Percentiles rank a stretch among this genome's conserved stretches.
Conservation (phyloP, 192 early-diverging fungal genomes). For the Dissophora ornata region DNA sequence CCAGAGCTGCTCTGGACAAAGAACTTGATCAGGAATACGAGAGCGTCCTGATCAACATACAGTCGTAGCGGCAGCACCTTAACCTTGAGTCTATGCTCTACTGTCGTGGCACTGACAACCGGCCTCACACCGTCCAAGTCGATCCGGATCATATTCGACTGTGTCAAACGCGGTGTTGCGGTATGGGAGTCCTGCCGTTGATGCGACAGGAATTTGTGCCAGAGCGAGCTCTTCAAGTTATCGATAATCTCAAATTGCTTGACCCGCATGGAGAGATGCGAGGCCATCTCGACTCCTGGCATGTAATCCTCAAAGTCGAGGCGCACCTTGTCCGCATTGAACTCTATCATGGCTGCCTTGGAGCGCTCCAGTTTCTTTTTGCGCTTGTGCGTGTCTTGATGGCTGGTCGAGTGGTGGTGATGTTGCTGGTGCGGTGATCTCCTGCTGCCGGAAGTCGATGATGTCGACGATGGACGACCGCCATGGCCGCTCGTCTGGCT, state of each 20-base stretch:
- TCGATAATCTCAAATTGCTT: slow-evolving; percentile 82
- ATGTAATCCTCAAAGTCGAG: slow-evolving; percentile 68
- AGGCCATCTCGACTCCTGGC: slow-evolving; percentile 55
- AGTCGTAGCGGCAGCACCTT: slow-evolving; percentile 83
- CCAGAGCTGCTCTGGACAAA: slow-evolving; percentile 65
- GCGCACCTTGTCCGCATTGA: slow-evolving; percentile 63
- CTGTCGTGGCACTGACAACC: slow-evolving; percentile 59
- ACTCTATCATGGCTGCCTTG: slow-evolving; percentile 63
- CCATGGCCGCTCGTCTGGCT: slow-evolving; percentile 33
- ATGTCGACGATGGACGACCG: slow-evolving; percentile 19
- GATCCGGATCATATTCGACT: slow-evolving; percentile 74
- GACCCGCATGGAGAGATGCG: slow-evolving; percentile 61
- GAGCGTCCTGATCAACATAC: slow-evolving; percentile 94
- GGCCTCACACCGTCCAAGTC: slow-evolving; percentile 67
- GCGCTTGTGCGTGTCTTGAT: slow-evolving; percentile 21
- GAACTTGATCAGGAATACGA: slow-evolving; percentile 84
- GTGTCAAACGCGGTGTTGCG: slow-evolving; percentile 65
- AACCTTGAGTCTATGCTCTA: slow-evolving; percentile 72
- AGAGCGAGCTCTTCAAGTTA: slow-evolving; percentile 76
- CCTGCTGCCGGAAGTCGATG: slow-evolving; percentile 12
- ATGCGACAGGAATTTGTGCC: slow-evolving; percentile 82
- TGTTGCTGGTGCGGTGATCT: slow-evolving; percentile 8
- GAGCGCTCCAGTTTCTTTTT: slow-evolving; percentile 56
- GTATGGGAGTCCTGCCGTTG: slow-evolving; percentile 66
- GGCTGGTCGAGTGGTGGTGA: slow-evolving; percentile 22